phyloP scores from a whole-genome alignment of 495 filamentous ascomycete species.

The Daldinia childiae region DNA sequence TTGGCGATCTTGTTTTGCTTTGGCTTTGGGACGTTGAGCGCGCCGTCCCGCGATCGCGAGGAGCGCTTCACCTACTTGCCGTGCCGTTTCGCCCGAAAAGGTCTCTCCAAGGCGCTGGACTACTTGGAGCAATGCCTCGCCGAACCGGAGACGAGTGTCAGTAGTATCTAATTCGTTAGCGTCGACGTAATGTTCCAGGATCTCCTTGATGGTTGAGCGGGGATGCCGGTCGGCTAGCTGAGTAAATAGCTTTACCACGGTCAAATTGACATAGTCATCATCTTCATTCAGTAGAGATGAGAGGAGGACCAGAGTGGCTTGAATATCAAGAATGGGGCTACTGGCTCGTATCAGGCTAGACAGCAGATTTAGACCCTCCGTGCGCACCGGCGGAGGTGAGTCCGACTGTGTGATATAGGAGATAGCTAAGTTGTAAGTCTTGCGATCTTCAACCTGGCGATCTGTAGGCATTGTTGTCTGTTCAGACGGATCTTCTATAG shows the following conservation, averaged over 20 bases:
- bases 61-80: constrained; percentile 67
- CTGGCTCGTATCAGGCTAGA: constrained; percentile 68
- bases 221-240: constrained; percentile 73
- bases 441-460: constrained; percentile 68
- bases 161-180: constrained; percentile 64
- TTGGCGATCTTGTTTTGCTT: constrained; percentile 62
- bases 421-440: constrained; percentile 75
- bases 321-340: constrained; percentile 75
- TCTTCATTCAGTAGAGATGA: constrained; percentile 71
- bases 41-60: constrained; percentile 73
- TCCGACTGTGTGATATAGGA: constrained; percentile 73
- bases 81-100: constrained; percentile 66
- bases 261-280: constrained; percentile 81
- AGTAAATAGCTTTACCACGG: constrained; percentile 72
- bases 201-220: constrained; percentile 68
- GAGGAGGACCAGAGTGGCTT: constrained; percentile 71
- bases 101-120: constrained; percentile 72
- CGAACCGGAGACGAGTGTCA: constrained; percentile 75
- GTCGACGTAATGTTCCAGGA: constrained; percentile 77
- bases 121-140: constrained; percentile 75
- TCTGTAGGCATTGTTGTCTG: constrained; percentile 46
- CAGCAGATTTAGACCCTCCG: constrained; percentile 78
- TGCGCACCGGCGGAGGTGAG: constrained; percentile 77
- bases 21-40: constrained; percentile 63
- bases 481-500: constrained; percentile 53